phyloP scores from a whole-genome alignment of 805 yeast species.

The Nakazawaea pomicola region DNA sequence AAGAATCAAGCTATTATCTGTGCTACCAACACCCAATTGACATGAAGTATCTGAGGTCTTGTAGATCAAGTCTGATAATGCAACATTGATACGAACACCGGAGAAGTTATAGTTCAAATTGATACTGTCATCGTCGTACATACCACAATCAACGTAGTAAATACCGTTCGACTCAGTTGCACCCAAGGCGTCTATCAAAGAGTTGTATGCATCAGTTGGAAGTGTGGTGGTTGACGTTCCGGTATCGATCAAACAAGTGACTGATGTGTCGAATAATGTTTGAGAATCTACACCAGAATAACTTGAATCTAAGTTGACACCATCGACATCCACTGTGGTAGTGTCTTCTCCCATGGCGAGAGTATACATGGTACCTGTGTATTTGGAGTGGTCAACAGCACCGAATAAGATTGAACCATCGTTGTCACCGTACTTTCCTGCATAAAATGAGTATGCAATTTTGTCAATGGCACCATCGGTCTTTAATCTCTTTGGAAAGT shows the following conservation, averaged over 20 bases:
- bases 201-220: slow-evolving; percentile 26
- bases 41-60: slow-evolving; percentile 4
- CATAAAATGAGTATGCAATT: slow-evolving; percentile 41
- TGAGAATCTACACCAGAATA: no score
- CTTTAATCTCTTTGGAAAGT: slow-evolving; percentile 27
- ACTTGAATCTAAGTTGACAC: slow-evolving; percentile 10
- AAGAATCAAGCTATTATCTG: slow-evolving; percentile 27
- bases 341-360: slow-evolving; percentile 21
- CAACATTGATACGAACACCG: slow-evolving; percentile 10
- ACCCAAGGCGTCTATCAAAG: slow-evolving; percentile 2
- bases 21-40: slow-evolving; percentile 4
- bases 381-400: slow-evolving; percentile 38
- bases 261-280: background rate
- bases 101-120: slow-evolving; percentile 6
- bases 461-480: slow-evolving; percentile 35
- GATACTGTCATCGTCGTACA: slow-evolving; percentile 2
- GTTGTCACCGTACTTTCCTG: slow-evolving; percentile 29
- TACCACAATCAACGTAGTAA: slow-evolving; percentile 6
- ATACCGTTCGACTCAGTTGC: slow-evolving; percentile 4
- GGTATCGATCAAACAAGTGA: slow-evolving; percentile 42
- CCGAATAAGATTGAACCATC: slow-evolving; percentile 37
- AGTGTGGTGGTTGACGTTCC: slow-evolving; percentile 48
- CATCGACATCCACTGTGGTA: slow-evolving; percentile 3
- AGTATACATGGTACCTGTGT: slow-evolving; percentile 28
- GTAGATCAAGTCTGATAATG: slow-evolving; percentile 5